Base-by-base conservation (phyloP, 768 basidiomycete genomes). In the Lactarius psammicola region DNA sequence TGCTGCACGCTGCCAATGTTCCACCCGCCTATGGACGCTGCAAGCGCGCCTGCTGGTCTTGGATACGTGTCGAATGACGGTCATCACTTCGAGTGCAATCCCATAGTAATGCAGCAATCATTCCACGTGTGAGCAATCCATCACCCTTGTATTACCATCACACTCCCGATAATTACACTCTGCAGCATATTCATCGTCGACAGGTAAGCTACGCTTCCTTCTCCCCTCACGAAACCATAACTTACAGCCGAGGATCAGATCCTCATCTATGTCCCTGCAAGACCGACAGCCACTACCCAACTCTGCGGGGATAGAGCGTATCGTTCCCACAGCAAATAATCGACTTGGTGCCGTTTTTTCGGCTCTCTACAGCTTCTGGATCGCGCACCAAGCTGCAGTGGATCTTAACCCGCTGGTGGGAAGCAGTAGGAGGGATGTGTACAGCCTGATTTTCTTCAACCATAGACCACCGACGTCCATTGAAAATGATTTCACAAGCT, bases 41-140 rank as follows among this genome's bases (percentile, higher is more conserved):
- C 71, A 26, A 66, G 73, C 8, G 68, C 73, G 4, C 65, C 70
- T 4, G 78, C 75, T 2, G n/a, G n/a, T n/a, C 18, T 75, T 4
- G 80, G 84, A 8, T 81, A 87, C 66, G 66, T 84, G 34, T 86
- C 85, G 2, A 76, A 75, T 31, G 85, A 86, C 59, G 85, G 86
- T 0, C 86, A 87, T 71, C 70, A 76, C 15, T 87, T 84, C 62
- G 28, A 71, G 1, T 87, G 85, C 74, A 76, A 87, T 68, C 85
- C 86, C 2, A 77, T 76, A 0, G 75, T 81, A 6, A 74, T 82
- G 73, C 81, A n/a, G n/a, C n/a, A n/a, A n/a, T n/a, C n/a, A n/a
- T n/a, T n/a, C n/a, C n/a, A n/a, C n/a, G n/a, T n/a, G 83, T 85
- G 70, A 65, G 84, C 79, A 1, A 2, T 26, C 9, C 1, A 15